These are phyloP conservation scores for Populus hybrid DNA, from an alignment of 441 rosid genomes.

Conservation along the genomic window DNA sequence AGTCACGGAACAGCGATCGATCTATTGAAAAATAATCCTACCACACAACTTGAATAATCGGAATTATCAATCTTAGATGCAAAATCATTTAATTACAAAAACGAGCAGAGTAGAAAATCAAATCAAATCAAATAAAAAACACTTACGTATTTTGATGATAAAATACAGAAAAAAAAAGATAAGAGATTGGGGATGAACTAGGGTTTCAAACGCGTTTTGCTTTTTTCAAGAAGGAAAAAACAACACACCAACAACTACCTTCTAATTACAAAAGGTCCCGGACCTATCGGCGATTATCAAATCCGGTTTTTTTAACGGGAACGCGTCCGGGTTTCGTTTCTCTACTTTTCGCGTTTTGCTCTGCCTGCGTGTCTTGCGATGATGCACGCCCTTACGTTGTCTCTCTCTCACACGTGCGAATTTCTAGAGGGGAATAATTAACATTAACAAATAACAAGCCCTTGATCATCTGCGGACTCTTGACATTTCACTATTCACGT, in stretches of 20 bases:
- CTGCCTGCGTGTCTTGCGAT: slow-evolving; percentile 20
- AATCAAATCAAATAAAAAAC: no score
- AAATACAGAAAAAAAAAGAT: no score
- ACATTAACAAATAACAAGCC: not conserved
- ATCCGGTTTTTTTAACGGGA: slow-evolving; percentile 43
- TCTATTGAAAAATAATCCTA: no score
- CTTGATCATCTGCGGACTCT: not conserved
- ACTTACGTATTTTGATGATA: not conserved
- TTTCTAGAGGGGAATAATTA: not conserved
- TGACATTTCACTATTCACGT: not conserved
- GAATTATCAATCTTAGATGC: no score
- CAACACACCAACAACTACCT: not conserved
- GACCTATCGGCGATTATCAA: slow-evolving; percentile 76
- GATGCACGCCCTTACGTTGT: slow-evolving; percentile 28
- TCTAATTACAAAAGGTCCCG: slow-evolving; percentile 45
- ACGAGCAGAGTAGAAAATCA: no score
- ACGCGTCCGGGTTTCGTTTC: slow-evolving; percentile 72
- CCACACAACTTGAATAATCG: no score
- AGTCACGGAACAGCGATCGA: no score
- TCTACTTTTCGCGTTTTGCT: slow-evolving; percentile 17
- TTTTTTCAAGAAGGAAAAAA: slow-evolving; percentile 1
- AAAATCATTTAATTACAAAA: no score
- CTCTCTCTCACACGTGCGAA: not conserved
- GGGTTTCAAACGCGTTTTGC: not conserved
- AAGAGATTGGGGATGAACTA: not conserved